Evolutionary conservation across 495 filamentous ascomycete species (phyloP).

Genomic region (Thozetella sp.): DNA sequence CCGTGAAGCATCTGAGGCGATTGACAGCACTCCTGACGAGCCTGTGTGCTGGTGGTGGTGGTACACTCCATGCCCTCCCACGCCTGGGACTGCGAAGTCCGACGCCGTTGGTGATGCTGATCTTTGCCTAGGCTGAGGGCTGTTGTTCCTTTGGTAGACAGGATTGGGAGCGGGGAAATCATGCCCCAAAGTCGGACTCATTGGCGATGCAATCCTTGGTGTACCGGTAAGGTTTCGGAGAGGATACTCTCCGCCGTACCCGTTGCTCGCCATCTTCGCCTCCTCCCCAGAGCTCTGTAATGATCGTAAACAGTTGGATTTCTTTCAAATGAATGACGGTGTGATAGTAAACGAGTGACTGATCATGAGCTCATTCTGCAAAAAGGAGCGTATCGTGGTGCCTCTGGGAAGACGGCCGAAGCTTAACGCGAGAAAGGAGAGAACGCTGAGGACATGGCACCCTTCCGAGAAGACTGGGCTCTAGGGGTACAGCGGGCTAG

Average conservation of each 20-base stretch:
- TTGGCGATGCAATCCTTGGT: not conserved
- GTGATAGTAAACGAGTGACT: not conserved
- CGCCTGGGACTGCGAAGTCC: not conserved
- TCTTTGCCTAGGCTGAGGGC: not conserved
- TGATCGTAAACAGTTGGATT: not conserved
- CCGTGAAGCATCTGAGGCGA: slow-evolving; percentile 1
- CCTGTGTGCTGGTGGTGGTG: not conserved
- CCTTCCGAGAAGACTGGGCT: no score
- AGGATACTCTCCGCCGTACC: not conserved
- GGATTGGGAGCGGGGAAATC: not conserved
- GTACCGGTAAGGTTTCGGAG: not conserved
- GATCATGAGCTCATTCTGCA: not conserved
- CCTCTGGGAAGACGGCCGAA: no score
- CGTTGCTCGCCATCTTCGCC: not conserved
- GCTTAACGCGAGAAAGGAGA: no score
- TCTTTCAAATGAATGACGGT: not conserved
- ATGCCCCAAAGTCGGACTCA: not conserved
- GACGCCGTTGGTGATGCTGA: not conserved
- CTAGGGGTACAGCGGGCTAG: not conserved
- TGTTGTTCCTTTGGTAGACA: not conserved
- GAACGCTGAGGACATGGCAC: no score
- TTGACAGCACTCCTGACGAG: slow-evolving; percentile 1
- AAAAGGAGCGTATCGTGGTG: not conserved
- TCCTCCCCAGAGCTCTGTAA: not conserved
- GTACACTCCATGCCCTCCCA: not conserved